Conservation (phyloP, 306 rosid genomes). For the Cucumis cinereus region DNA sequence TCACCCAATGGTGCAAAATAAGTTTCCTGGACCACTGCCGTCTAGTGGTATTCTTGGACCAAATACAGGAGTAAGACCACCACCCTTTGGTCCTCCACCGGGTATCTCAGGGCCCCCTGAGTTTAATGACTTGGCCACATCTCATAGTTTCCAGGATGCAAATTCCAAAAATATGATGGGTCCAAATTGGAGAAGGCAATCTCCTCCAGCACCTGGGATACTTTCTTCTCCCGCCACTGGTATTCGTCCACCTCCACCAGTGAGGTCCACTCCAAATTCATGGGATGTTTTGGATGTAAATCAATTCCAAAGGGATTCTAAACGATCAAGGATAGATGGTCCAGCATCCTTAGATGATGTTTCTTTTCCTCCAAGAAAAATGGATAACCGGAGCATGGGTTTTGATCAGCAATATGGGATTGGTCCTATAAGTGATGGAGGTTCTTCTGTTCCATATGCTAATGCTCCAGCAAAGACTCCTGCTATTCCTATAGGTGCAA, state of each 20-base stretch:
- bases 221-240: constrained; percentile 60
- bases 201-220: constrained; percentile 68
- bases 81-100: constrained; percentile 64
- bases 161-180: constrained; percentile 52
- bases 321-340: constrained; percentile 62
- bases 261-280: constrained; percentile 47
- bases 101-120: constrained; percentile 55
- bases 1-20: constrained; percentile 51
- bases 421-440: constrained; percentile 33
- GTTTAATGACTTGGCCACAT: constrained; percentile 37
- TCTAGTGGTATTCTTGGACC: constrained; percentile 43
- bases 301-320: constrained; percentile 69
- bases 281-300: constrained; percentile 79
- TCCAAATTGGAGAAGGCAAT: constrained; percentile 73
- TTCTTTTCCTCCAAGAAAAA: constrained; percentile 40
- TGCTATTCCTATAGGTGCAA: constrained; percentile 45
- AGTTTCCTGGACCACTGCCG: constrained; percentile 52
- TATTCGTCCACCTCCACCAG: constrained; percentile 37
- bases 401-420: constrained; percentile 42
- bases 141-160: constrained; percentile 53
- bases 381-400: constrained; percentile 43
- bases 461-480: constrained; percentile 41
- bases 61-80: constrained; percentile 47
- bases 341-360: constrained; percentile 38
- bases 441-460: constrained; percentile 27